Percentiles rank a stretch among this genome's conserved stretches.
Conservation (phyloP, 257 asterid genomes). For the Knoxia roxburghii region DNA sequence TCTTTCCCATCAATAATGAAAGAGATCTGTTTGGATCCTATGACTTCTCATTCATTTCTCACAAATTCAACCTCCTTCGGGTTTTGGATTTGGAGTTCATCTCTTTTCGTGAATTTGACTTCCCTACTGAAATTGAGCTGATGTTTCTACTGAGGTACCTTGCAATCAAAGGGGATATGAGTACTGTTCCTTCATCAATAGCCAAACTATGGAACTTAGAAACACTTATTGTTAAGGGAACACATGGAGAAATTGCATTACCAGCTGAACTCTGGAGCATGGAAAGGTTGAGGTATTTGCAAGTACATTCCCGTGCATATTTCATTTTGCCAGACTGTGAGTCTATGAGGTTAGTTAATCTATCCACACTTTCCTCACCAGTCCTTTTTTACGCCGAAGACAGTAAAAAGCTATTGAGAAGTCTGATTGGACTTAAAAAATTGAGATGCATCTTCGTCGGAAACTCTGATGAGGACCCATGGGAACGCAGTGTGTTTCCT, state of each 20-base stretch:
- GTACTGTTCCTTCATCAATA: not conserved
- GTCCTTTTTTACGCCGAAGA: not conserved
- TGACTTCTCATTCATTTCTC: not conserved
- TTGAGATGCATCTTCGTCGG: constrained; percentile 5
- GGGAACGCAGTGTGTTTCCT: not conserved
- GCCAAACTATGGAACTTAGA: not conserved
- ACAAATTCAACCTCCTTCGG: not conserved
- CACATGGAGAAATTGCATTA: not conserved
- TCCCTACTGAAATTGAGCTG: not conserved
- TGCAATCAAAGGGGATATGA: not conserved
- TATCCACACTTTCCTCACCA: constrained; percentile 15
- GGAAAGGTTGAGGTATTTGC: not conserved
- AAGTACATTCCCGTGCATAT: not conserved
- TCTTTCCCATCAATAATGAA: not conserved
- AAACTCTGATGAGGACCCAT: not conserved
- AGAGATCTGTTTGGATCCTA: not conserved
- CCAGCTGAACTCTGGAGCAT: not conserved
- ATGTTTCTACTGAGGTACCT: not conserved
- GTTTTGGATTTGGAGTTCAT: not conserved
- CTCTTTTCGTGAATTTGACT: not conserved
- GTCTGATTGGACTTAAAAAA: not conserved
- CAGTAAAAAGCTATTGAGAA: not conserved
- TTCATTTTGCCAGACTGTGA: not conserved
- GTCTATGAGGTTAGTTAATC: not conserved
- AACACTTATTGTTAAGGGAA: not conserved